These are phyloP conservation scores for Bipolaris victoriae DNA, from an alignment of 2,329 filamentous ascomycete species.

Conservation along the genomic window DNA sequence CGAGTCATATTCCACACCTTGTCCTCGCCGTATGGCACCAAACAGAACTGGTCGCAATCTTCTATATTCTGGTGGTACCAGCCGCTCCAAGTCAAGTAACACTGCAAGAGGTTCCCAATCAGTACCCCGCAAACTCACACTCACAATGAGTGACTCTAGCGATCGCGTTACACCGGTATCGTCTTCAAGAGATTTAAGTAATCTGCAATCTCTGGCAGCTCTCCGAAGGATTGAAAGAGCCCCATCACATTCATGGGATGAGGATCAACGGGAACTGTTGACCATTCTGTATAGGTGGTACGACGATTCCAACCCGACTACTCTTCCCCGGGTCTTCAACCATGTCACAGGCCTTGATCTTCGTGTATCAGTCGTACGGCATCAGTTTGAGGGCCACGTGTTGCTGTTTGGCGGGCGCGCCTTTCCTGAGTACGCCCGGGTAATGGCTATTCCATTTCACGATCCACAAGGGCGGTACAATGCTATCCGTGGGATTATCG, in stretches of 20 bases:
- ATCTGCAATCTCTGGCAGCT: not conserved
- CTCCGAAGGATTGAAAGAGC: not conserved
- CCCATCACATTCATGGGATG: constrained; percentile 3
- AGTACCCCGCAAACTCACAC: not conserved
- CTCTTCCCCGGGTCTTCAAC: constrained; percentile 19
- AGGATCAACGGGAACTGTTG: constrained; percentile 14
- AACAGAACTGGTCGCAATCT: not conserved
- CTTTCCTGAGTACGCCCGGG: constrained; percentile 6
- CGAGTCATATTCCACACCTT: not conserved
- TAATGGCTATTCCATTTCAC: constrained; percentile 9
- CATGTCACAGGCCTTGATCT: constrained; percentile 1
- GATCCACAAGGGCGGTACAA: constrained; percentile 16
- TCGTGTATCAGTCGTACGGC: not conserved
- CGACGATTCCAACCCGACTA: not conserved
- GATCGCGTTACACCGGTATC: not conserved
- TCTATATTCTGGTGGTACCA: too few species aligned
- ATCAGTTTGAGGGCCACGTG: constrained; percentile 18
- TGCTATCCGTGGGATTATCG: constrained; percentile 3
- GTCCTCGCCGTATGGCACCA: not conserved
- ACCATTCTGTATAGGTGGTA: constrained; percentile 20
- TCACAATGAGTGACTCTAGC: not conserved
- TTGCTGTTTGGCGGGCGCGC: constrained; percentile 10
- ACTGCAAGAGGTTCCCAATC: not conserved
- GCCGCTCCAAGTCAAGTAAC: accelerated
- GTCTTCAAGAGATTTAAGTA: not conserved